phyloP scores from a whole-genome alignment of 192 early-diverging fungal genomes.

The Coemansia sp. region DNA sequence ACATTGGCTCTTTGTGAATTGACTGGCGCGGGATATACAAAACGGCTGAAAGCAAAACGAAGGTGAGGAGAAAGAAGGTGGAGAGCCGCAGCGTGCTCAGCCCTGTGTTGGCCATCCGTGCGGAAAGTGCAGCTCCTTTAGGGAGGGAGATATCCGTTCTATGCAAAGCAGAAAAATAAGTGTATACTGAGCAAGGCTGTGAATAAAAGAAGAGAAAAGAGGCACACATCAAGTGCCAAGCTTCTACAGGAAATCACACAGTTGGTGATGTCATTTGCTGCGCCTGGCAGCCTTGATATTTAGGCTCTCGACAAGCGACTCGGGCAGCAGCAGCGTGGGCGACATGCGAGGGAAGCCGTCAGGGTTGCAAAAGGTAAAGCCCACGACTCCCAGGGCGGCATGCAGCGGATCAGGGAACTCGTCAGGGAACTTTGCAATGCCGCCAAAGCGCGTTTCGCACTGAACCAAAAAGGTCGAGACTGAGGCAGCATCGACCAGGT shows the following conservation, averaged over 20 bases:
- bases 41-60: slow-evolving; percentile 20
- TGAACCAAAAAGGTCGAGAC: slow-evolving; percentile 15
- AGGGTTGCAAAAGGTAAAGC: slow-evolving; percentile 34
- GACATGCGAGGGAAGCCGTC: slow-evolving; percentile 38
- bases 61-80: slow-evolving; percentile 14
- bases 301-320: slow-evolving; percentile 15
- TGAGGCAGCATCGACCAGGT: slow-evolving; percentile 23
- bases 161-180: background rate
- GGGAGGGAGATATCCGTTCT: background rate
- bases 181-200: background rate
- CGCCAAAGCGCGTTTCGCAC: slow-evolving; percentile 46
- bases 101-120: background rate
- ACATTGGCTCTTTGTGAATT: slow-evolving; percentile 5
- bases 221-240: background rate
- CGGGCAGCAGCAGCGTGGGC: slow-evolving; percentile 47
- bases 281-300: background rate
- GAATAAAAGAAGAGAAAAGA: background rate
- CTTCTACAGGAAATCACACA: background rate
- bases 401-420: slow-evolving; percentile 48
- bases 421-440: slow-evolving; percentile 39
- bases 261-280: background rate
- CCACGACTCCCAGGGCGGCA: slow-evolving; percentile 45
- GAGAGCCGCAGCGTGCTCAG: slow-evolving; percentile 6
- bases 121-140: too few relatives aligned
- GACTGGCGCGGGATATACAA: slow-evolving; percentile 24